Conservation (phyloP, 2,329 filamentous ascomycete species). For the Neofusicoccum sp. region DNA sequence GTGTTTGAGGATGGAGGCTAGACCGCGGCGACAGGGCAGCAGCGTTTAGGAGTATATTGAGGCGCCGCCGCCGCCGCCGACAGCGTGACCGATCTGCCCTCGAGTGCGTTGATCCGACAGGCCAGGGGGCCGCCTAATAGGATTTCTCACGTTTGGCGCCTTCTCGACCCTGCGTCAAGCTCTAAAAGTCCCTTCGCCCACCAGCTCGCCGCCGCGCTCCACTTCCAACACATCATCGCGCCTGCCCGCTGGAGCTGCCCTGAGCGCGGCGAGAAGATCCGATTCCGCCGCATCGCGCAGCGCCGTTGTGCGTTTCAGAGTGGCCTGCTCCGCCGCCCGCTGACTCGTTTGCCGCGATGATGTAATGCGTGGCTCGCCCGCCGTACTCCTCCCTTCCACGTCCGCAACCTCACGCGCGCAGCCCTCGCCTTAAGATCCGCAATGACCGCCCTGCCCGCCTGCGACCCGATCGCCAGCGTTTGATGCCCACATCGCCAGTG, state of each 20-base stretch:
- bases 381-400: conserved; percentile 15
- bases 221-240: conserved; percentile 13
- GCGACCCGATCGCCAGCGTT: neutral
- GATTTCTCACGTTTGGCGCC: conserved; percentile 14
- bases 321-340: conserved; percentile 9
- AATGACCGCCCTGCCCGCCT: conserved; percentile 7
- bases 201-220: conserved; percentile 7
- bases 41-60: conserved; percentile 3
- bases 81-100: conserved; percentile 13
- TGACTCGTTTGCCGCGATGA: conserved; percentile 14
- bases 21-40: conserved; percentile 7
- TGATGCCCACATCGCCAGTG: conserved; percentile 5
- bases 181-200: neutral
- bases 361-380: conserved; percentile 14
- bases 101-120: conserved; percentile 11
- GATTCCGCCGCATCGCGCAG: conserved; percentile 1
- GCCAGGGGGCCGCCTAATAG: conserved; percentile 7
- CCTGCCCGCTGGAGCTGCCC: neutral
- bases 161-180: conserved; percentile 12
- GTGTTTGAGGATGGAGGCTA: conserved; percentile 10
- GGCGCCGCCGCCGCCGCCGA: neutral
- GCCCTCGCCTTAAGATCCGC: conserved; percentile 4
- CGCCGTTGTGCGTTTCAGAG: conserved; percentile 8
- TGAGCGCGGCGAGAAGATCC: conserved; percentile 1
- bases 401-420: conserved; percentile 10